Evolutionary conservation across 2,329 filamentous ascomycete species (phyloP).

Genomic region (Cordyceps tenuipes): DNA sequence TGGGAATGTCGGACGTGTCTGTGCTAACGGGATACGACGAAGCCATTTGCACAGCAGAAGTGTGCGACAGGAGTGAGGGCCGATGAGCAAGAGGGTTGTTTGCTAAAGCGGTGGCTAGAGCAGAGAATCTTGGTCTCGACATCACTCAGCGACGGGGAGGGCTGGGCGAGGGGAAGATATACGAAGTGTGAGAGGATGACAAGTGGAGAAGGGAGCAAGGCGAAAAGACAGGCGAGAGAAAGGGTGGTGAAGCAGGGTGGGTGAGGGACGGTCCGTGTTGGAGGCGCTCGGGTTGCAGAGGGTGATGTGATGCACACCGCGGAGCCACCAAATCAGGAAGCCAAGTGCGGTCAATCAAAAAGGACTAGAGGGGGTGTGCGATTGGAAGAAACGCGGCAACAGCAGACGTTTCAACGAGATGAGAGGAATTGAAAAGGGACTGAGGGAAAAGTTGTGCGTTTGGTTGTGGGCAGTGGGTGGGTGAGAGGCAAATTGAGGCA

Average conservation of each 20-base stretch:
- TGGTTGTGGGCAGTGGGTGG: neutral
- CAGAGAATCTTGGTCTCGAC: constrained; percentile 12
- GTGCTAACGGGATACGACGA: constrained; percentile 31
- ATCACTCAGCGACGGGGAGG: neutral
- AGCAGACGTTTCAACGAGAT: constrained; percentile 9
- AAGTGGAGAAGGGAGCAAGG: constrained; percentile 1
- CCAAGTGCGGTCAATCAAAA: neutral
- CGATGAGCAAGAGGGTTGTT: constrained; percentile 15
- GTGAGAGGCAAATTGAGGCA: constrained; percentile 7
- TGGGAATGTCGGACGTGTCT: constrained; percentile 43
- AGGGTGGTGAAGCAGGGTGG: neutral
- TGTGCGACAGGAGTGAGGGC: constrained; percentile 3
- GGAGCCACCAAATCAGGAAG: neutral
- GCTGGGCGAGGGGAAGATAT: constrained; percentile 7
- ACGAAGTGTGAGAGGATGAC: constrained; percentile 1
- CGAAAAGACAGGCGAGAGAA: neutral
- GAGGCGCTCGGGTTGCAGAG: neutral
- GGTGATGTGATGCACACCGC: neutral
- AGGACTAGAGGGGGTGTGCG: neutral
- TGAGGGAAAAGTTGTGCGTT: neutral
- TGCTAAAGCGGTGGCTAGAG: constrained; percentile 4
- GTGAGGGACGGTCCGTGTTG: constrained; percentile 10
- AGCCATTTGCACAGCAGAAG: constrained; percentile 12
- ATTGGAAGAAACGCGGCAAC: neutral
- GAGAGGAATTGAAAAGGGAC: neutral